Evolutionary conservation across 805 yeast genomes (phyloP).

Genomic region (Saccharomycopsis fodiens): DNA sequence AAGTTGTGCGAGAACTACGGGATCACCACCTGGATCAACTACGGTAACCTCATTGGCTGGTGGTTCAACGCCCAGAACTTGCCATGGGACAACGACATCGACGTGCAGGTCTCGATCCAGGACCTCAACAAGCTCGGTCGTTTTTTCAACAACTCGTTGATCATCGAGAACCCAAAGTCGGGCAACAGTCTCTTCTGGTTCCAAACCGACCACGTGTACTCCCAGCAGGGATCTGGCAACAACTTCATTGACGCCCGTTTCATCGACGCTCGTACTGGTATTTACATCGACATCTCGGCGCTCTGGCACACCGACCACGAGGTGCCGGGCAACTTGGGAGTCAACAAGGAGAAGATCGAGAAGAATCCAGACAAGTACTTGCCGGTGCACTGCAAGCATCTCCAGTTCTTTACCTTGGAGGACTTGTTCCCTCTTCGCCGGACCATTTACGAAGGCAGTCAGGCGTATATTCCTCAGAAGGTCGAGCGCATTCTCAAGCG

Average conservation of each 20-base stretch:
- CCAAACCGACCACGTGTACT: conserved; percentile 28
- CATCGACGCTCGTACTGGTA: conserved; percentile 41
- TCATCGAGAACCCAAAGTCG: conserved; percentile 33
- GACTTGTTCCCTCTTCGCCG: conserved; percentile 39
- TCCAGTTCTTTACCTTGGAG: conserved; percentile 24
- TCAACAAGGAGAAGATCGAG: conserved; percentile 20
- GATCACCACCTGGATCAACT: conserved; percentile 52
- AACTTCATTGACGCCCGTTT: conserved; percentile 38
- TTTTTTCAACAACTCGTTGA: conserved; percentile 40
- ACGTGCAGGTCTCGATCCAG: conserved; percentile 49
- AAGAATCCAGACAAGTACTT: conserved; percentile 13
- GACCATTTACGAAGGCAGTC: conserved; percentile 39
- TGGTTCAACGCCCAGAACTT: conserved; percentile 49
- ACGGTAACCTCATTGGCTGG: conserved; percentile 58
- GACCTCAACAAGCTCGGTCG: conserved; percentile 38
- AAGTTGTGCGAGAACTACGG: conserved; percentile 38
- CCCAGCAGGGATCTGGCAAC: conserved; percentile 32
- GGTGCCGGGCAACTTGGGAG: conserved; percentile 36
- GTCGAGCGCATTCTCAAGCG: conserved; percentile 30
- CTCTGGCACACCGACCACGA: conserved; percentile 23
- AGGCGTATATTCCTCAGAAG: conserved; percentile 37
- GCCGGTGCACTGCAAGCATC: conserved; percentile 26
- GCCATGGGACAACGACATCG: conserved; percentile 58
- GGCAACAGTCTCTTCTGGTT: conserved; percentile 31
- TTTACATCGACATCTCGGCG: conserved; percentile 44